phyloP scores from a whole-genome alignment of 805 yeast genomes.

The Candida patagonica region DNA sequence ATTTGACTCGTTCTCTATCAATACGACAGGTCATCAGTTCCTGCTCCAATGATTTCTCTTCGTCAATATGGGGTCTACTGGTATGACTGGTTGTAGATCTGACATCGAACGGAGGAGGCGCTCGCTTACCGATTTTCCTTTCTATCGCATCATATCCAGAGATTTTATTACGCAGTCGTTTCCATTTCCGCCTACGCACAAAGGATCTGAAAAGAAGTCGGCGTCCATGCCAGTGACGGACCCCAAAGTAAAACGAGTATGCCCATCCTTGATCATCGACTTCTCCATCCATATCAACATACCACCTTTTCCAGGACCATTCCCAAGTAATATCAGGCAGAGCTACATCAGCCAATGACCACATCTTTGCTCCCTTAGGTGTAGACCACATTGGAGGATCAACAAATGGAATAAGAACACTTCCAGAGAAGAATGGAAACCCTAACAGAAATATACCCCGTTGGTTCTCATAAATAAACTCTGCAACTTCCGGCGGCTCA shows the following conservation, averaged over 20 bases:
- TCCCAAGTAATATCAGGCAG: slow-evolving; percentile 53
- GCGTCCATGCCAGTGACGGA: slow-evolving; percentile 51
- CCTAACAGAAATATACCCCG: slow-evolving; percentile 34
- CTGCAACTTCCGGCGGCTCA: too few species aligned
- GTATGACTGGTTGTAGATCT: not conserved
- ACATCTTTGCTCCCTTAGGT: slow-evolving; percentile 23
- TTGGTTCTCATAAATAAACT: slow-evolving; percentile 32
- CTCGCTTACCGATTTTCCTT: not conserved
- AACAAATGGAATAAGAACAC: slow-evolving; percentile 25
- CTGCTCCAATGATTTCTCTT: not conserved
- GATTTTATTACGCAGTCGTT: slow-evolving; percentile 26
- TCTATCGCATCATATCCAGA: not conserved
- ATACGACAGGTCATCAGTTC: slow-evolving; percentile 9
- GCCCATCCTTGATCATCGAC: slow-evolving; percentile 85
- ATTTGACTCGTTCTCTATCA: slow-evolving; percentile 14
- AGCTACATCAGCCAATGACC: slow-evolving; percentile 24
- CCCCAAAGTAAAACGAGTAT: slow-evolving; percentile 45
- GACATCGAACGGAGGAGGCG: slow-evolving; percentile 3
- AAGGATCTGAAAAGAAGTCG: slow-evolving; percentile 47
- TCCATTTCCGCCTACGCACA: slow-evolving; percentile 63
- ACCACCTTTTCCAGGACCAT: slow-evolving; percentile 69
- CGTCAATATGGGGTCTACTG: not conserved
- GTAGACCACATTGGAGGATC: slow-evolving; percentile 33
- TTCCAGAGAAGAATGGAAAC: slow-evolving; percentile 27
- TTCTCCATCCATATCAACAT: slow-evolving; percentile 56